Conservation (phyloP, 208 protist genomes). For the Leishmania mexicana region DNA sequence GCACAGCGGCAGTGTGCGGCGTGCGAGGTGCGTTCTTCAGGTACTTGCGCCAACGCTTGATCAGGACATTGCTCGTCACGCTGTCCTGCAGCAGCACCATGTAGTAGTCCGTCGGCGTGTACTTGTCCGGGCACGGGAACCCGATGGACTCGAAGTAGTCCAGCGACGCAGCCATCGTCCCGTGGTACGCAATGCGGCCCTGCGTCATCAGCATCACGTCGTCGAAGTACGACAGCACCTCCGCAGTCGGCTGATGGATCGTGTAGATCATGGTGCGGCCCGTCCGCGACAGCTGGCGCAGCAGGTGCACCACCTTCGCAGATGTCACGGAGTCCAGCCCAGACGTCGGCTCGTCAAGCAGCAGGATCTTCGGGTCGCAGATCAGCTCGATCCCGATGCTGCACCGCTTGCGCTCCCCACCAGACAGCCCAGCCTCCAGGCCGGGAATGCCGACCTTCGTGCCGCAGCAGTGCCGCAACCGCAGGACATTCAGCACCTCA, state of each 20-base stretch:
- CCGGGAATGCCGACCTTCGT: constrained; percentile 83
- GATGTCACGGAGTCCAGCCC: constrained; percentile 91
- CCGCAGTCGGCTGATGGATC: constrained; percentile 94
- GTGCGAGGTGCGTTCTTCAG: constrained; percentile 53
- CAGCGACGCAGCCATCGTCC: constrained; percentile 61
- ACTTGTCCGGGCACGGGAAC: constrained; percentile 61
- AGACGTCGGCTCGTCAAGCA: constrained; percentile 92
- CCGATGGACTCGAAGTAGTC: constrained; percentile 86
- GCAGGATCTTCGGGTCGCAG: constrained; percentile 77
- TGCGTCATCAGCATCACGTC: constrained; percentile 87
- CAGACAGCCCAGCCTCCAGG: constrained; percentile 75
- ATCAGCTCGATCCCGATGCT: constrained; percentile 92
- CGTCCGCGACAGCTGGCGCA: constrained; percentile 70
- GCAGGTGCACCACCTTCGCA: constrained; percentile 74
- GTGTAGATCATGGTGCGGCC: constrained; percentile 92
- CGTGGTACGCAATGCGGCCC: constrained; percentile 86
- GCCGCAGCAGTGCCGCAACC: constrained; percentile 65
- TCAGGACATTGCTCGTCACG: constrained; percentile 46
- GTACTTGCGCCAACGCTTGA: constrained; percentile 71
- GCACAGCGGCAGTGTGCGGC: constrained; percentile 55
- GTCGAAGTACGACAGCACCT: constrained; percentile 92
- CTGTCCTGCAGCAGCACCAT: constrained; percentile 83
- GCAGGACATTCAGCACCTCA: constrained; percentile 67
- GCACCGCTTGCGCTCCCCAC: constrained; percentile 89
- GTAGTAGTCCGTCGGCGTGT: constrained; percentile 91